phyloP scores from a whole-genome alignment of 1,139 yeast species.

The Saccharomycopsis hybrid region DNA sequence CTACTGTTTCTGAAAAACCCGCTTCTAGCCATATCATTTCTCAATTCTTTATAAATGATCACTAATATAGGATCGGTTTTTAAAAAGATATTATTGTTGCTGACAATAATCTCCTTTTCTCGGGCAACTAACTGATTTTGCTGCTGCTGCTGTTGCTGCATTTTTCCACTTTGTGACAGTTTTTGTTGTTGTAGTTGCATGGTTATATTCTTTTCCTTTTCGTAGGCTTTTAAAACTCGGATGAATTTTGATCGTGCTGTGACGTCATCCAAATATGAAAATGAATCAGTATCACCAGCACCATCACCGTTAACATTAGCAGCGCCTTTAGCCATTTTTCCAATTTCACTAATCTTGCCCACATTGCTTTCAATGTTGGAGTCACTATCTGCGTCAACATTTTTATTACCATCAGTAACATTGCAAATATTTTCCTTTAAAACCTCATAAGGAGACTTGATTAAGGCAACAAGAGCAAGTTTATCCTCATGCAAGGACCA shows the following conservation, averaged over 20 bases:
- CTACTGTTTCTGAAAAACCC: neutral
- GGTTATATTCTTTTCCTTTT: slow-evolving; percentile 25
- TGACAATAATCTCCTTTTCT: neutral
- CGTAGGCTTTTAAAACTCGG: neutral
- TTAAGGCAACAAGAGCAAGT: slow-evolving; percentile 57
- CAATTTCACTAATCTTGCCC: neutral
- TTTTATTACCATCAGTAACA: neutral
- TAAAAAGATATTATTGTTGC: slow-evolving; percentile 42
- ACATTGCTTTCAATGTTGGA: neutral
- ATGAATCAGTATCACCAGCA: neutral
- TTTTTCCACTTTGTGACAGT: no score
- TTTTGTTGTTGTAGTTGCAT: no score
- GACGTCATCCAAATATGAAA: neutral
- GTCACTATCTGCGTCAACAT: slow-evolving; percentile 17
- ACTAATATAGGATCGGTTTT: slow-evolving; percentile 80
- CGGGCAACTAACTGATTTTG: slow-evolving; percentile 19
- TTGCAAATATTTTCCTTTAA: neutral
- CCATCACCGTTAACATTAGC: neutral
- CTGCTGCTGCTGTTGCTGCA: no score
- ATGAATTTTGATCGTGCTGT: neutral
- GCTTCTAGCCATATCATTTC: slow-evolving; percentile 31
- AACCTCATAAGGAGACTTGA: slow-evolving; percentile 47
- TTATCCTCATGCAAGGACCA: slow-evolving; percentile 57
- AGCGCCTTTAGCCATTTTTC: neutral
- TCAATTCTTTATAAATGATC: slow-evolving; percentile 54